Conservation (phyloP, 2,329 filamentous ascomycete genomes). For the Paraconiothyrium brasiliense region DNA sequence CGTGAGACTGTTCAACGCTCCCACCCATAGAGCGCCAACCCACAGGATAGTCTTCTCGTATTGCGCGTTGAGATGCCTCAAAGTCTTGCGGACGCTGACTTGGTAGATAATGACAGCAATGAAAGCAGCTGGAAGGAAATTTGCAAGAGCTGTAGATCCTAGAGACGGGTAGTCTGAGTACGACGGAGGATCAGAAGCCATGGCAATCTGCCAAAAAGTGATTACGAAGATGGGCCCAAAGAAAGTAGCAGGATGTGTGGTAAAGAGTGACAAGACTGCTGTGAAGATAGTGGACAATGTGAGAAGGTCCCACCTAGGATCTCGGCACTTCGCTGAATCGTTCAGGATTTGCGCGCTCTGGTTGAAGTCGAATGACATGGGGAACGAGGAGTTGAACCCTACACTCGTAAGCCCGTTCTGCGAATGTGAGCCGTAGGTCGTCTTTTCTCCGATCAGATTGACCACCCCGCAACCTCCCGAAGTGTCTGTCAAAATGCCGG, state of each 20-base stretch:
- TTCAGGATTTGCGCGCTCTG: constrained; percentile 22
- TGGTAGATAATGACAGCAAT: constrained; percentile 41
- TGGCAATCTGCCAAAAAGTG: constrained; percentile 46
- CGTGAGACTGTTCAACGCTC: constrained; percentile 44
- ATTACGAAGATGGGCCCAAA: constrained; percentile 42
- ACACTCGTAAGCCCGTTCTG: constrained; percentile 46
- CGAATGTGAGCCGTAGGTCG: constrained; percentile 30
- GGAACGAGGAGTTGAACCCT: constrained; percentile 46
- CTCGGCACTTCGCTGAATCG: constrained; percentile 36
- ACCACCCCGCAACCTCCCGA: constrained; percentile 48
- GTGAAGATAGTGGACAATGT: constrained; percentile 45
- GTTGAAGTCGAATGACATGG: constrained; percentile 45
- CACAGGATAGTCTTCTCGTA: constrained; percentile 50
- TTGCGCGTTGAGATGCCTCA: constrained; percentile 41
- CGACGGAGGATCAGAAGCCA: constrained; percentile 48
- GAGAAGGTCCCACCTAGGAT: constrained; percentile 47
- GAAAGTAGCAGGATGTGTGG: constrained; percentile 41
- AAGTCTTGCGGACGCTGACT: constrained; percentile 37
- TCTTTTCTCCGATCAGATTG: constrained; percentile 36
- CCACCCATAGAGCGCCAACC: constrained; percentile 48
- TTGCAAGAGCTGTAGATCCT: constrained; percentile 41
- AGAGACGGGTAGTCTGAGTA: constrained; percentile 41
- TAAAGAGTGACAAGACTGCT: constrained; percentile 40
- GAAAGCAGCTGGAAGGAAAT: constrained; percentile 47
- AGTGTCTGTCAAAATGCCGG: constrained; percentile 38